Percentiles rank a stretch among this genome's conserved stretches.
These are phyloP conservation scores for Clavariopsis aquatica DNA, from an alignment of 495 filamentous ascomycete genomes.

Conservation along the genomic window DNA sequence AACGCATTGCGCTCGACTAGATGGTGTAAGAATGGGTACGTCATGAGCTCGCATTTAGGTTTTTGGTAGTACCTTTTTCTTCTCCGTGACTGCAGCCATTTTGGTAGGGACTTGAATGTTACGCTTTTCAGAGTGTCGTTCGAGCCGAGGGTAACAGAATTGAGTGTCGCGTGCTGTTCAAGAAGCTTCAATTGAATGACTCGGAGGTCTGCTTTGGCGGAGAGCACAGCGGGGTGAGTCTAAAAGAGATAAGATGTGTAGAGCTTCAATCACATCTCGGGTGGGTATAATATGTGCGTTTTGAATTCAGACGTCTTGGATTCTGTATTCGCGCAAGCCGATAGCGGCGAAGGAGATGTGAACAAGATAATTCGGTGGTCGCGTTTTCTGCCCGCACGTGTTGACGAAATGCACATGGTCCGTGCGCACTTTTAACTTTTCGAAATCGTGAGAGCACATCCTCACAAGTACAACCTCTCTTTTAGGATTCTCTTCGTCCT, in stretches of 20 bases:
- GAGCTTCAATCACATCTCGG: background rate
- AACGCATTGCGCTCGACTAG: constrained; percentile 77
- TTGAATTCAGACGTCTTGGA: background rate
- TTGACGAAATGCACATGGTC: constrained; percentile 18
- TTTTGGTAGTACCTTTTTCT: constrained; percentile 25
- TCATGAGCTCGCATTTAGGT: background rate
- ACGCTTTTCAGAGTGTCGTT: background rate
- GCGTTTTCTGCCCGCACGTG: constrained; percentile 19
- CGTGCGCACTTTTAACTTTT: constrained; percentile 1
- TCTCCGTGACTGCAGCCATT: constrained; percentile 11
- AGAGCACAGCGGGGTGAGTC: background rate
- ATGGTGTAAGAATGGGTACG: background rate
- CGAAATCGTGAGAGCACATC: background rate
- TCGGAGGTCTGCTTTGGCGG: background rate
- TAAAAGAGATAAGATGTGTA: background rate
- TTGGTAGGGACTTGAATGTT: background rate
- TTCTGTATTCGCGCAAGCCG: constrained; percentile 1
- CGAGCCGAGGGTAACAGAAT: background rate
- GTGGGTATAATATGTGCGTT: background rate
- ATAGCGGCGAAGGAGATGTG: constrained; percentile 21
- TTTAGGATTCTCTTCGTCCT: background rate
- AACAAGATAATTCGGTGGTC: constrained; percentile 2
- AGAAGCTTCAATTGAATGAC: background rate
- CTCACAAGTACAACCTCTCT: background rate
- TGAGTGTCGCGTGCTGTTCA: constrained; percentile 4